Base-by-base conservation (phyloP, 2,329 filamentous ascomycete species). In the Fusarium illudens region DNA sequence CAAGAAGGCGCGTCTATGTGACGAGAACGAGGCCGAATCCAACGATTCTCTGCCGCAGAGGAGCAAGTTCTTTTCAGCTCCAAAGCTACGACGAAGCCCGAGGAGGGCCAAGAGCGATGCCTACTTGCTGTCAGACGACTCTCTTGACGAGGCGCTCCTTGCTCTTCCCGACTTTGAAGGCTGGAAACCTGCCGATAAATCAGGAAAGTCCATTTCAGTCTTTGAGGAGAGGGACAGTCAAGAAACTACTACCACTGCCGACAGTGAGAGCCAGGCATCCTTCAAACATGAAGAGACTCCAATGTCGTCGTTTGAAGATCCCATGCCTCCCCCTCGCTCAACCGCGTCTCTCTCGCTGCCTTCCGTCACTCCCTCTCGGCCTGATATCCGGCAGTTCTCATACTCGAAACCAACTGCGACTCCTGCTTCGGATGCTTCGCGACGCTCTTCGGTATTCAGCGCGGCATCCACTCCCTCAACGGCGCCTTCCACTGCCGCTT, bases 1-100 rank as follows among this genome's bases (percentile, higher is more conserved):
- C 55, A 89, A 89, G 79, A 89, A 89, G 75, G 83, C 83, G 37
- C 84, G 86, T 34, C 75, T 89, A 7, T 87, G 84, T 60, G 79
- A 83, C 5, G 83, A 87, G 32, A 69, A 82, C 8, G 84, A 87
- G 39, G 68, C 68, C 7, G 77, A 73, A 11, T 61, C 71, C 3
- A 72, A 71, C n/a, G 75, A 76, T 20, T 75, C 75, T 19, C 78
- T 76, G 15, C 75, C 78, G 10, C 75, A 83, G 70, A 83, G 76
- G 54, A 89, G 87, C 80, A 87, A 81, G 60, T 89, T 87, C 74
- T 89, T 89, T 68, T 68, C 83, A 3, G 73, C 60, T 4, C 59
- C 72, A 9, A 77, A 76, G 50, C 68, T 67, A 32, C 58, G 60
- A 11, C 74, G 67, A 33, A 73, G 68, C 32, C 71, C 76, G 6